Conservation (phyloP, 805 yeast genomes). For the Saccharomyces eubayanus region DNA sequence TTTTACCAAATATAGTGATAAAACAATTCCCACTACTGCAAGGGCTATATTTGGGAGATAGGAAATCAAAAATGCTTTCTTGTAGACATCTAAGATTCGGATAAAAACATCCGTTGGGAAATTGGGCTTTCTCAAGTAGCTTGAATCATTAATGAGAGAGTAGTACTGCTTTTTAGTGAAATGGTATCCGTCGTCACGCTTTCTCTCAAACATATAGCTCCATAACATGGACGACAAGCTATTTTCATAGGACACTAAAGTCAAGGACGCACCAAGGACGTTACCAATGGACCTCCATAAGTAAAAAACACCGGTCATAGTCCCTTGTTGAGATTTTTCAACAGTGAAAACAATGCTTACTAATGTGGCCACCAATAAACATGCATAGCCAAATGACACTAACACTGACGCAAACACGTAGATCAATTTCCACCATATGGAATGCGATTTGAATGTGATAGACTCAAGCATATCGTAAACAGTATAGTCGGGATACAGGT, state of each 20-base stretch:
- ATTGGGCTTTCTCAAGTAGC: constrained; percentile 18
- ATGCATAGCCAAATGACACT: constrained; percentile 43
- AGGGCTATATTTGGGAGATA: constrained; percentile 22
- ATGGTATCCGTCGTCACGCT: constrained; percentile 4
- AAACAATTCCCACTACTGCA: constrained; percentile 13
- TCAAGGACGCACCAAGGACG: constrained; percentile 39
- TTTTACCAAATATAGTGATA: constrained; percentile 12
- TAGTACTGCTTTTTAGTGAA: constrained; percentile 19
- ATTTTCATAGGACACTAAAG: constrained; percentile 33
- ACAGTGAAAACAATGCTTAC: constrained; percentile 43
- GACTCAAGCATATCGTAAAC: neutral
- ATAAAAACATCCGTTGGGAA: constrained; percentile 15
- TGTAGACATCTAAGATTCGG: constrained; percentile 19
- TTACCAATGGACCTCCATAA: constrained; percentile 43
- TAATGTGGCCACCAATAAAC: constrained; percentile 49
- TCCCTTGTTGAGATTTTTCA: constrained; percentile 39
- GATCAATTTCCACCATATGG: constrained; percentile 26
- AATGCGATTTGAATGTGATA: constrained; percentile 9
- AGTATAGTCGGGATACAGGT: constrained; percentile 14
- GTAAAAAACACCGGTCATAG: constrained; percentile 42
- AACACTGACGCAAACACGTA: constrained; percentile 29
- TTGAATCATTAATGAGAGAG: constrained; percentile 22
- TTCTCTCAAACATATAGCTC: constrained; percentile 23
- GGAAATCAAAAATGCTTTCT: constrained; percentile 22
- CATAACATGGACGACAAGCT: constrained; percentile 27